Base-by-base conservation (phyloP, 257 asterid species). In the Przewalskia tangutica region DNA sequence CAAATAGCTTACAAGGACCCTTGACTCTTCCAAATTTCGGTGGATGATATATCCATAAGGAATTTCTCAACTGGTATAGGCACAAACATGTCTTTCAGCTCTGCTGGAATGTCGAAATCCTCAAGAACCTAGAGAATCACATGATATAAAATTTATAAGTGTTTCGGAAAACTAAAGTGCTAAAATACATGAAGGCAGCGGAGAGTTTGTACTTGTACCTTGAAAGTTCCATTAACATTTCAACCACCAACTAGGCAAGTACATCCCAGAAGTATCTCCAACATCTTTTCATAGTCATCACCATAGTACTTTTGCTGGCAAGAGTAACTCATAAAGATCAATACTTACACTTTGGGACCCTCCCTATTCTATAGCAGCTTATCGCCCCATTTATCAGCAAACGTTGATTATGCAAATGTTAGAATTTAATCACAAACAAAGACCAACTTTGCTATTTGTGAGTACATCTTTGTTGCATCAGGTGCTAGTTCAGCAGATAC, bases 241-340 rank as follows among this genome's bases (percentile, higher is more conserved):
- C 99, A 89, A 80, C 97, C 97, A 36, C 87, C 98, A 34, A 95
- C 99, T 6, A 95, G 89, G 87, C 94, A 95, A 80, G 90, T 81
- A 83, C 97, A 92, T 58, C 82, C 92, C 66, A 86, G 88, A 58
- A 95, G 94, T 81, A 83, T 87, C 86, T 91, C 96, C 87, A 94
- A 63, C 98, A 95, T 95, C 80, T 88, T 91, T 36, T 77, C 88
- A 27, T 27, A 27, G 84, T 91, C 97, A 53, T 89, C 91, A 66
- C 93, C 85, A 48, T 95, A 95, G 83, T 95, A 95, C 85, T 92
- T 94, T 23, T 98, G 97, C 99, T 95, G 94, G 67, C 81, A 81
- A 86, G 50, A 27, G 82, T 20, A 50, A 48, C 32, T 81, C 32
- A 64, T 64, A 85, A 62, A 48, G 68, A 44, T 79, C 13, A 84